phyloP scores from a whole-genome alignment of 1,284 basidiomycete species.

The Pascua guehoae region DNA sequence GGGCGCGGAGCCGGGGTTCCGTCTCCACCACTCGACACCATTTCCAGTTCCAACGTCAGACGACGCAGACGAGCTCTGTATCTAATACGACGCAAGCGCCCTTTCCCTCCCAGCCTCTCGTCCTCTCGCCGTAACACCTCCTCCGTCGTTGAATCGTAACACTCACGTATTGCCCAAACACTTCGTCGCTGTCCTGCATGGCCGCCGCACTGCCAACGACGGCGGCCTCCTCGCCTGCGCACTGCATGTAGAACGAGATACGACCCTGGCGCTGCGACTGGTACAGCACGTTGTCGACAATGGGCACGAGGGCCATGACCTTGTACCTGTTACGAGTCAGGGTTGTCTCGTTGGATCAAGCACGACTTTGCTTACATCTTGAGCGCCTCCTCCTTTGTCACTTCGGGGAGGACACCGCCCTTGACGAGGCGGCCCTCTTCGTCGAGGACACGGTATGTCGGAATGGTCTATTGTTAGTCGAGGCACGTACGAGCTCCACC shows the following conservation, averaged over 20 bases:
- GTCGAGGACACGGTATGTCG: conserved; percentile 77
- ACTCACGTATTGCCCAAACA: conserved; percentile 55
- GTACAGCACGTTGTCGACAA: conserved; percentile 81
- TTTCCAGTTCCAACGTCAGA: no score
- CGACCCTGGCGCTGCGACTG: conserved; percentile 91
- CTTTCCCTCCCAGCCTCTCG: not conserved
- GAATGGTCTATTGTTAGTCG: conserved; percentile 51
- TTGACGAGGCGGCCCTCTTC: conserved; percentile 67
- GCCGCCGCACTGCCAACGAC: conserved; percentile 87
- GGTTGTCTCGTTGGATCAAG: not conserved
- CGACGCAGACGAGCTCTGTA: not conserved
- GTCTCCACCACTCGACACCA: no score
- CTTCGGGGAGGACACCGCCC: conserved; percentile 68
- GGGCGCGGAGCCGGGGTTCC: no score
- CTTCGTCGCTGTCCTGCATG: conserved; percentile 76
- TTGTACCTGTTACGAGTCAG: conserved; percentile 58
- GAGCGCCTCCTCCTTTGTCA: conserved; percentile 67
- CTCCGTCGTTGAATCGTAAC: not conserved
- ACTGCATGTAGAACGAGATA: conserved; percentile 74
- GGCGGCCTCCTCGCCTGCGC: conserved; percentile 89
- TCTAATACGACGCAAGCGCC: no score
- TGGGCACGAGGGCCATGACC: conserved; percentile 77
- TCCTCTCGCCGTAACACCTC: not conserved
- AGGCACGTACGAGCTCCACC: conserved; percentile 31
- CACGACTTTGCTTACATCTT: conserved; percentile 60